Base-by-base conservation (phyloP, 148 eudicot genomes). In the Fagopyrum homotropicum region DNA sequence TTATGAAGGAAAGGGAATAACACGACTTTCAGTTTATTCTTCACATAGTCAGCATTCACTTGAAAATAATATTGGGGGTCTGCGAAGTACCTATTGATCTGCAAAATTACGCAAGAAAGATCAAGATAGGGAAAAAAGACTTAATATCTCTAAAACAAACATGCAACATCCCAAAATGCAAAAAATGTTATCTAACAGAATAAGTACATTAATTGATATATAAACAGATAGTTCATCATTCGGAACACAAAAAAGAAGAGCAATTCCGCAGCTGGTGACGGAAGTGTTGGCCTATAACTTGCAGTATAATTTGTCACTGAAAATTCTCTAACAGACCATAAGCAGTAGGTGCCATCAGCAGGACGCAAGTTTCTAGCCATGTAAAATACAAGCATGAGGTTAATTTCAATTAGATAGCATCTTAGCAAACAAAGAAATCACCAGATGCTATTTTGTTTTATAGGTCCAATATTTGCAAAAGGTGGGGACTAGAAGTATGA, bases 11-110 rank as follows among this genome's bases (percentile, higher is more conserved):
- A 92, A 6, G 99, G 96, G 81, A 95, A 86, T 30, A 95, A 88
- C 73, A 92, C 90, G 78, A 95, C 96, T 84, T 95, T 90, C 85
- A 95, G 83, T 75, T 95, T 95, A 85, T 92, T 95, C 89, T 88
- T 88, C 85, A 92, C 99, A 76, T 95, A 95, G 55, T 90, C 90
- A 76, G 90, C 97, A 76, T 95, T 92, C 75, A 95, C 97, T 88
- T 95, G 97, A 81, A 95, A 92, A 82, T 95, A 95, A 77, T 95
- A 95, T 79, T 90, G 96, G 5, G 97, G 93, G 76, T 92, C 96
- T 73, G 99, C 89, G 75, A 95, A 81, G 74, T 86, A 95, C 82
- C 94, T 86, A 77, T 96, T 92, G 48, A 95, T 87, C 97, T 90
- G 92, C 77, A 73, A 56, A 35, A 57, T 61, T 44, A 74, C 14